A percentile compares a stretch with the other conserved stretches of the same genome.
phyloP scores from a whole-genome alignment of 2,329 filamentous ascomycete species.

The Epichloe typhina region DNA sequence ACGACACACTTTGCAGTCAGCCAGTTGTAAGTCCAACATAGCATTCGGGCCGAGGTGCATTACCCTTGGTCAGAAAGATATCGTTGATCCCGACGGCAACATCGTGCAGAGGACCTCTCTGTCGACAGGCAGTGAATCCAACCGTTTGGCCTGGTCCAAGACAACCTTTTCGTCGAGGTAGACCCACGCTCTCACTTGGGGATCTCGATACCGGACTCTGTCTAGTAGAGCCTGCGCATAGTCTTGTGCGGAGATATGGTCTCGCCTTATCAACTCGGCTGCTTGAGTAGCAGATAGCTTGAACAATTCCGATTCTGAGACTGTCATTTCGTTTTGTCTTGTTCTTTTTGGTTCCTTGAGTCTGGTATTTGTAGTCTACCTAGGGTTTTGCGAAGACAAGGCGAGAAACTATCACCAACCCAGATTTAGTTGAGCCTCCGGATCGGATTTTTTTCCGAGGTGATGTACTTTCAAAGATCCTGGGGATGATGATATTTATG shows the following conservation, averaged over 20 bases:
- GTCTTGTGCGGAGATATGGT: constrained; percentile 30
- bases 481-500: neutral
- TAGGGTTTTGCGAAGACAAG: neutral
- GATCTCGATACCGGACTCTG: constrained; percentile 30
- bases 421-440: no score
- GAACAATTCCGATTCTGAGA: constrained; percentile 1
- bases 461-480: neutral
- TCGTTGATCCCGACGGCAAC: constrained; percentile 47
- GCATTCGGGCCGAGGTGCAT: neutral
- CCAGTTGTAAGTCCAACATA: neutral
- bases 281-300: constrained; percentile 4
- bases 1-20: neutral
- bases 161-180: constrained; percentile 32
- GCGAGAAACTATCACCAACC: neutral
- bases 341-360: neutral
- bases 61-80: constrained; percentile 42
- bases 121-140: constrained; percentile 34
- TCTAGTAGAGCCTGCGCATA: constrained; percentile 34
- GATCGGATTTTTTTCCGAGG: neutral
- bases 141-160: constrained; percentile 31
- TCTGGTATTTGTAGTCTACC: neutral
- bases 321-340: neutral
- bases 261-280: constrained; percentile 5
- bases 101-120: constrained; percentile 43
- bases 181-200: constrained; percentile 36